A percentile compares a stretch with the other conserved stretches of the same genome.
Evolutionary conservation across 768 basidiomycete genomes (phyloP).

Genomic region (Mycena haematopus): DNA sequence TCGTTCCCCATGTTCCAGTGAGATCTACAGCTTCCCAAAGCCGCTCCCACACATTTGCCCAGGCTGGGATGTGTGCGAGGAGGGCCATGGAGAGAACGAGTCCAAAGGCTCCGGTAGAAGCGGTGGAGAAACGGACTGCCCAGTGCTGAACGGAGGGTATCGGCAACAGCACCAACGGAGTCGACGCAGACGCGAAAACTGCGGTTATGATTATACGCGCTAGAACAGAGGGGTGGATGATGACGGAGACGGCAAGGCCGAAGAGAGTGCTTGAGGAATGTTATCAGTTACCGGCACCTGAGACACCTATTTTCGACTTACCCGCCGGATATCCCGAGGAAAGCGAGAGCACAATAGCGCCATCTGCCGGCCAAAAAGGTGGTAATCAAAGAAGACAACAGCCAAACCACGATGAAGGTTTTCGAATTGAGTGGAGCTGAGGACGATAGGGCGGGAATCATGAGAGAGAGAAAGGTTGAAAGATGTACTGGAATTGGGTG

Average conservation of each 20-base stretch:
- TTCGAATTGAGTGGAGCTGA: constrained; percentile 51
- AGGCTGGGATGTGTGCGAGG: constrained; percentile 54
- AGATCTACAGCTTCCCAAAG: constrained; percentile 55
- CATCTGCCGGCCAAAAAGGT: constrained; percentile 62
- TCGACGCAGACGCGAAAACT: constrained; percentile 43
- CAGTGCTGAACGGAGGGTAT: constrained; percentile 52
- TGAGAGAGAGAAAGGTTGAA: constrained; percentile 60
- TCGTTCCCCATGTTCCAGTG: constrained; percentile 55
- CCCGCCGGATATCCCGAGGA: constrained; percentile 63
- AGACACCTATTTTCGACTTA: constrained; percentile 36
- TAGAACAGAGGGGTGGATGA: constrained; percentile 41
- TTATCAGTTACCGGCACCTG: constrained; percentile 2
- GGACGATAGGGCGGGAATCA: constrained; percentile 58
- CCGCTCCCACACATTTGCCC: constrained; percentile 70
- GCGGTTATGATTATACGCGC: constrained; percentile 35
- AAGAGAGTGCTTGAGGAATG: constrained; percentile 44
- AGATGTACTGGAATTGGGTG: constrained; percentile 11
- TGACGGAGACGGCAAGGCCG: constrained; percentile 56
- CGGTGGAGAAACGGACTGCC: constrained; percentile 55
- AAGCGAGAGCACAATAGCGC: constrained; percentile 54
- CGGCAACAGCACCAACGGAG: constrained; percentile 52
- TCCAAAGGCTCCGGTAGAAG: constrained; percentile 65
- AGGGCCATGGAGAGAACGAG: constrained; percentile 59
- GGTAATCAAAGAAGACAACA: constrained; percentile 56
- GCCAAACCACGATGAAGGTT: constrained; percentile 66